Evolutionary conservation across 2,329 filamentous ascomycete genomes (phyloP).

Genomic region (Colletotrichum lini): DNA sequence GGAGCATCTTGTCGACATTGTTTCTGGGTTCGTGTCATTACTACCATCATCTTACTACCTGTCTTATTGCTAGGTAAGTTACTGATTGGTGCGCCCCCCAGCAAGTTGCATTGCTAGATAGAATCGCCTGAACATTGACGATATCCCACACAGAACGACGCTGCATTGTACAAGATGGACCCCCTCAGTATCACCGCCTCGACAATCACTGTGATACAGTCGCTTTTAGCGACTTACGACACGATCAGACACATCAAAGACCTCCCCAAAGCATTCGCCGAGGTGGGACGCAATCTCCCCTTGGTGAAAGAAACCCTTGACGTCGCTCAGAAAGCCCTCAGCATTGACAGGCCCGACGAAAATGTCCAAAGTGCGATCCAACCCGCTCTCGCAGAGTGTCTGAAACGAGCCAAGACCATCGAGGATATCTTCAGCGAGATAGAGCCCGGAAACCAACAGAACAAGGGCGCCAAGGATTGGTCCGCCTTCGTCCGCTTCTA

Average conservation of each 20-base stretch:
- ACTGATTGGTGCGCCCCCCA: not conserved
- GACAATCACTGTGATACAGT: conserved; percentile 22
- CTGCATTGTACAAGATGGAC: not conserved
- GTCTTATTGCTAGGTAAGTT: not conserved
- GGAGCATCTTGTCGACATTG: not conserved
- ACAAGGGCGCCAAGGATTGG: conserved; percentile 19
- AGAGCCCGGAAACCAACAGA: conserved; percentile 1
- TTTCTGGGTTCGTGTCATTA: not conserved
- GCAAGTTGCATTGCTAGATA: too few species aligned
- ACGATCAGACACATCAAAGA: conserved; percentile 18
- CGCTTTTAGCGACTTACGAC: conserved; percentile 12
- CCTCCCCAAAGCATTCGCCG: conserved; percentile 20
- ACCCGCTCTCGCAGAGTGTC: not conserved
- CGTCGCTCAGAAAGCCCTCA: conserved; percentile 5
- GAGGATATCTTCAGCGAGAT: conserved; percentile 17
- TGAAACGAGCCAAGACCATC: conserved; percentile 3
- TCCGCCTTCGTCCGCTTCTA: conserved; percentile 16
- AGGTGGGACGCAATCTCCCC: conserved; percentile 20
- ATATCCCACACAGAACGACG: not conserved
- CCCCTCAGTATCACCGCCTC: conserved; percentile 21
- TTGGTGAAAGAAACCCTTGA: conserved; percentile 14
- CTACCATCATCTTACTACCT: not conserved
- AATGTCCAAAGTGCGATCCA: not conserved
- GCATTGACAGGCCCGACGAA: conserved; percentile 1
- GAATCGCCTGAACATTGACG: not conserved